phyloP scores from a whole-genome alignment of 164 flowering plant genomes.

The Brasenia schreberi region DNA sequence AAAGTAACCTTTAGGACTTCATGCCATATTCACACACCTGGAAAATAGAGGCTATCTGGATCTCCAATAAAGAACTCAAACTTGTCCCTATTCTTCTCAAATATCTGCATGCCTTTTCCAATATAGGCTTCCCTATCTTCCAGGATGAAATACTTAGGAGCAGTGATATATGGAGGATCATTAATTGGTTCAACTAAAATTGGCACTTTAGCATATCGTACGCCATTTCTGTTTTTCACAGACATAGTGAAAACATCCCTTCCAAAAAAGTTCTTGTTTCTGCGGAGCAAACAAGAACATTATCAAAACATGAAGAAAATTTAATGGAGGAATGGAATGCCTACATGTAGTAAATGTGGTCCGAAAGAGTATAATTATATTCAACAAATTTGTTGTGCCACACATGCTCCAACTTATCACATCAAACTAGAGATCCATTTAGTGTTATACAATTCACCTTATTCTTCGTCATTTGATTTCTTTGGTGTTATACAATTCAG shows the following conservation, averaged over 20 bases:
- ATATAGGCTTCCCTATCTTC: constrained; percentile 5
- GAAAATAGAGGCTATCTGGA: constrained; percentile 59
- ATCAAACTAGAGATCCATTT: too few relatives aligned
- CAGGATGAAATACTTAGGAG: constrained; percentile 46
- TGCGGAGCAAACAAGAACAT: constrained; percentile 14
- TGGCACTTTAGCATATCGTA: constrained; percentile 35
- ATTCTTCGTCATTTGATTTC: too few relatives aligned
- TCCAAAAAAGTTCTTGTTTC: constrained; percentile 68
- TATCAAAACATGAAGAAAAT: background rate
- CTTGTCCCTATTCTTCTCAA: constrained; percentile 23
- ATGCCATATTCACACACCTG: constrained; percentile 31
- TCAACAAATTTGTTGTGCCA: too few relatives aligned
- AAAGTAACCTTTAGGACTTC: too few relatives aligned
- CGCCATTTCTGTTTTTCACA: constrained; percentile 58
- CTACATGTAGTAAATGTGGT: too few relatives aligned
- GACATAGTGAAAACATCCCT: constrained; percentile 45
- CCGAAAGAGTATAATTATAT: too few relatives aligned
- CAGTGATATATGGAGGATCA: constrained; percentile 68
- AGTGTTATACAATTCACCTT: too few relatives aligned
- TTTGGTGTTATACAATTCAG: too few relatives aligned
- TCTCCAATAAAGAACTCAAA: constrained; percentile 54
- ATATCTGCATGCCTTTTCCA: constrained; percentile 22
- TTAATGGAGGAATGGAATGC: too few relatives aligned
- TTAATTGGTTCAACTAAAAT: constrained; percentile 70
- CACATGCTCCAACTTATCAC: too few relatives aligned